phyloP scores from a whole-genome alignment of 441 rosid genomes.

The Theobroma grandiflorum region DNA sequence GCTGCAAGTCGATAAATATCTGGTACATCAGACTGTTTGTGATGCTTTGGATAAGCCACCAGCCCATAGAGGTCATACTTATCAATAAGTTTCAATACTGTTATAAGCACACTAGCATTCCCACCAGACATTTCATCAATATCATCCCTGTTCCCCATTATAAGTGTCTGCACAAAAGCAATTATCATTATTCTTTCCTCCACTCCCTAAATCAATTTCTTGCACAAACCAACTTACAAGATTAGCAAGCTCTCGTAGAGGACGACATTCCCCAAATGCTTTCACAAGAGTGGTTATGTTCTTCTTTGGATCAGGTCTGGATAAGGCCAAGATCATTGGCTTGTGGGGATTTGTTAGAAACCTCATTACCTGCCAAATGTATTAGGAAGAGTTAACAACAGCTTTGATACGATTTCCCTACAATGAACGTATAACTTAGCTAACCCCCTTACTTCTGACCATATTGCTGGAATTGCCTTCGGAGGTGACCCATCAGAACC shows the following conservation, averaged over 20 bases:
- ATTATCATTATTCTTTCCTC: slow-evolving; percentile 17
- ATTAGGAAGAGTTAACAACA: slow-evolving; percentile 17
- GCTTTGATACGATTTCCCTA: not conserved
- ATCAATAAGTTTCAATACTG: slow-evolving; percentile 85
- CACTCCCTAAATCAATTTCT: not conserved
- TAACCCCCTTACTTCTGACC: slow-evolving; percentile 81
- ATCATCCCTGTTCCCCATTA: slow-evolving; percentile 96
- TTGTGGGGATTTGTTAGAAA: slow-evolving; percentile 96
- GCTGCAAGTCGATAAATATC: slow-evolving; percentile 95
- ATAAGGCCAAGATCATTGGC: slow-evolving; percentile 94
- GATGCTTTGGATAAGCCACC: slow-evolving; percentile 98
- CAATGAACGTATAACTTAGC: slow-evolving; percentile 21
- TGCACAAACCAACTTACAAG: slow-evolving; percentile 57
- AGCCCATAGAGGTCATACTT: slow-evolving; percentile 94
- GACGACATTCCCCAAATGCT: slow-evolving; percentile 96
- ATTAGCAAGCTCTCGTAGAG: slow-evolving; percentile 93
- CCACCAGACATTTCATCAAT: slow-evolving; percentile 87
- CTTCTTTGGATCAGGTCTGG: slow-evolving; percentile 98
- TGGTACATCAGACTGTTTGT: slow-evolving; percentile 94
- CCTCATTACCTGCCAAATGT: slow-evolving; percentile 72
- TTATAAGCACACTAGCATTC: slow-evolving; percentile 84
- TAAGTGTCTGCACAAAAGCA: slow-evolving; percentile 65
- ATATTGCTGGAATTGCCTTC: slow-evolving; percentile 81
- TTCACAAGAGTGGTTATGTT: slow-evolving; percentile 90
- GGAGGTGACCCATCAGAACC: slow-evolving; percentile 89